Evolutionary conservation across 2,329 filamentous ascomycete species (phyloP).

Genomic region (Ascochyta pisi): DNA sequence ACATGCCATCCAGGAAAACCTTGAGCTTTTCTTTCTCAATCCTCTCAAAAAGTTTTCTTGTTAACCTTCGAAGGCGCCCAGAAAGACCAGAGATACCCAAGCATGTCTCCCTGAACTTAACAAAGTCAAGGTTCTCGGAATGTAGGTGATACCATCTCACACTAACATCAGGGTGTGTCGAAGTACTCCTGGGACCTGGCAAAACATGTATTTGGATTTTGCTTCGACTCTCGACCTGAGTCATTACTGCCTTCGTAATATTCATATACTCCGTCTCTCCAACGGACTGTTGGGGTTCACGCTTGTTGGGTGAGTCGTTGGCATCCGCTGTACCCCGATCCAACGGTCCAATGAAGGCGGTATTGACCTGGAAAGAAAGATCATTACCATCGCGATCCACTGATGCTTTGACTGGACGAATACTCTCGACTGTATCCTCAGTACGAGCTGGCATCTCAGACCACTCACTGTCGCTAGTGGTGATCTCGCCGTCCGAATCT

Average conservation of each 20-base stretch:
- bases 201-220: slow-evolving; percentile 31
- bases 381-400: slow-evolving; percentile 33
- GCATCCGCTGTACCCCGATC: not conserved
- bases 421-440: not conserved
- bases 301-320: not conserved
- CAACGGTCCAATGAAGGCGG: slow-evolving; percentile 2
- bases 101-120: slow-evolving; percentile 35
- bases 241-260: slow-evolving; percentile 34
- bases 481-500: not conserved
- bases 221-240: slow-evolving; percentile 23
- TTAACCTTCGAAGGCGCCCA: slow-evolving; percentile 25
- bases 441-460: not conserved
- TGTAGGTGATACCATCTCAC: slow-evolving; percentile 40
- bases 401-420: slow-evolving; percentile 11
- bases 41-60: slow-evolving; percentile 25
- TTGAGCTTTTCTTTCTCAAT: slow-evolving; percentile 38
- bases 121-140: slow-evolving; percentile 28
- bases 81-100: slow-evolving; percentile 27
- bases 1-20: slow-evolving; percentile 35
- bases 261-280: slow-evolving; percentile 29
- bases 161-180: slow-evolving; percentile 9
- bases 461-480: slow-evolving; percentile 5
- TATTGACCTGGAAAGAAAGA: slow-evolving; percentile 31
- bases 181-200: slow-evolving; percentile 29
- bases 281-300: not conserved